Conservation (phyloP, 2,329 filamentous ascomycete species). For the Penicillium decumbens region DNA sequence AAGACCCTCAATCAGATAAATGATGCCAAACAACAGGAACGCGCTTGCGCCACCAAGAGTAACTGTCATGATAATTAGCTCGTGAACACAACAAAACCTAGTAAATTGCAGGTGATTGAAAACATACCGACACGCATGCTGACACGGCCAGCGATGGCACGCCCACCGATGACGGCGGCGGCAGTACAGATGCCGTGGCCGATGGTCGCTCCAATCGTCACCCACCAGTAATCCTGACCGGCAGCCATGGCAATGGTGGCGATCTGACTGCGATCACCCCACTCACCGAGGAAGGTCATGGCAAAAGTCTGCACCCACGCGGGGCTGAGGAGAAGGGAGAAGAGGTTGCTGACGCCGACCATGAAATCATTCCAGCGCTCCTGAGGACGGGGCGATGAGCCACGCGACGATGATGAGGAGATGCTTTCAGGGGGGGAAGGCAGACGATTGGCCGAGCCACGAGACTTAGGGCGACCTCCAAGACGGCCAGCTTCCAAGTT, state of each 20-base stretch:
- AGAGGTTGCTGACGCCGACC: slow-evolving; percentile 76
- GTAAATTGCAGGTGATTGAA: neutral
- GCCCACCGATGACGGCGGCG: slow-evolving; percentile 83
- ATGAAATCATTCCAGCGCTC: slow-evolving; percentile 44
- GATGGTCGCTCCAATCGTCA: slow-evolving; percentile 78
- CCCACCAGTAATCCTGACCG: slow-evolving; percentile 98
- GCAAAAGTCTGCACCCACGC: slow-evolving; percentile 98
- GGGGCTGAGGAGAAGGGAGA: slow-evolving; percentile 81
- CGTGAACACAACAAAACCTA: neutral
- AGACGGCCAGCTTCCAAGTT: slow-evolving; percentile 74
- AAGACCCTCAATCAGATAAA: slow-evolving; percentile 81
- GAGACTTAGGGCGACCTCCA: slow-evolving; percentile 57
- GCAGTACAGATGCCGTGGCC: slow-evolving; percentile 89
- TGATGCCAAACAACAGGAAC: slow-evolving; percentile 85
- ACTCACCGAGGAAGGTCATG: slow-evolving; percentile 98
- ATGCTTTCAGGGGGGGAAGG: slow-evolving; percentile 76
- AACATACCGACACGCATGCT: slow-evolving; percentile 92
- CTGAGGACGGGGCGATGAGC: slow-evolving; percentile 49
- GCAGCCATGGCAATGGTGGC: slow-evolving; percentile 98
- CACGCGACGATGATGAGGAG: slow-evolving; percentile 67
- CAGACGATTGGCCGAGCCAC: slow-evolving; percentile 66
- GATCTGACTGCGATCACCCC: slow-evolving; percentile 96
- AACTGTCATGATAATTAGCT: slow-evolving; percentile 53
- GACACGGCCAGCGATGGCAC: slow-evolving; percentile 86
- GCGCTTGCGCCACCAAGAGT: slow-evolving; percentile 86